These are phyloP conservation scores for Trichoderma afroharzianum DNA, from an alignment of 2,329 filamentous ascomycete species.

Conservation along the genomic window DNA sequence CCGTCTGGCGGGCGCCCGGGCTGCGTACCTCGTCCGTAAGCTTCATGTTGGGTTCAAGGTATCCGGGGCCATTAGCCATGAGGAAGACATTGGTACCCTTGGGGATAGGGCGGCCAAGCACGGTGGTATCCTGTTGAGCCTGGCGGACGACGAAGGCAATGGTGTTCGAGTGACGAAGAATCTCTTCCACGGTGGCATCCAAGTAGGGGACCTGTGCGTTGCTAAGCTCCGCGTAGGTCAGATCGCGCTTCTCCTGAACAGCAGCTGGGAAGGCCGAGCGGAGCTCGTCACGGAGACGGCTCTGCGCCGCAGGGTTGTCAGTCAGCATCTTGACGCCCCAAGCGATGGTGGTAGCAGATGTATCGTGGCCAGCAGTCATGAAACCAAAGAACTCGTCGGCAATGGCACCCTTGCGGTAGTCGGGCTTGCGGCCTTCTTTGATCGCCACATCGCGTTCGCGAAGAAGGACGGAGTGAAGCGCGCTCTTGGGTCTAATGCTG, in stretches of 20 bases:
- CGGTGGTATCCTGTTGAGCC: constrained; percentile 29
- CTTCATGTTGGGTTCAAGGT: constrained; percentile 20
- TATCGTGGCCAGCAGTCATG: constrained; percentile 30
- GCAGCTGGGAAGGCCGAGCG: constrained; percentile 24
- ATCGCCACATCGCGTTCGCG: neutral
- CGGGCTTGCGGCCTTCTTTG: constrained; percentile 5
- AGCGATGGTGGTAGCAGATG: constrained; percentile 25
- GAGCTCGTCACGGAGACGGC: constrained; percentile 26
- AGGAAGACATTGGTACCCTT: constrained; percentile 33
- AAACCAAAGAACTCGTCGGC: constrained; percentile 27
- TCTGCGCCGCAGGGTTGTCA: constrained; percentile 23
- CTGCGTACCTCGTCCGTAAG: constrained; percentile 23
- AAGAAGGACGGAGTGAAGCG: constrained; percentile 2
- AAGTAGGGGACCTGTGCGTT: constrained; percentile 31
- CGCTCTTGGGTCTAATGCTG: neutral
- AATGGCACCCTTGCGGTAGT: constrained; percentile 6
- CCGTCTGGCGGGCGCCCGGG: constrained; percentile 24
- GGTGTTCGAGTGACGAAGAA: constrained; percentile 24
- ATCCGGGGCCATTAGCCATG: constrained; percentile 26
- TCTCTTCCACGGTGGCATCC: constrained; percentile 37
- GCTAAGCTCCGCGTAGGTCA: constrained; percentile 30
- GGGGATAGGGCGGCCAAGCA: constrained; percentile 33
- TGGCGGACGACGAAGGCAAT: constrained; percentile 28
- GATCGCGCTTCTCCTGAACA: constrained; percentile 23
- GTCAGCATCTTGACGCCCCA: constrained; percentile 30